phyloP scores from a whole-genome alignment of 257 asterid genomes.

The Catharanthus roseus region DNA sequence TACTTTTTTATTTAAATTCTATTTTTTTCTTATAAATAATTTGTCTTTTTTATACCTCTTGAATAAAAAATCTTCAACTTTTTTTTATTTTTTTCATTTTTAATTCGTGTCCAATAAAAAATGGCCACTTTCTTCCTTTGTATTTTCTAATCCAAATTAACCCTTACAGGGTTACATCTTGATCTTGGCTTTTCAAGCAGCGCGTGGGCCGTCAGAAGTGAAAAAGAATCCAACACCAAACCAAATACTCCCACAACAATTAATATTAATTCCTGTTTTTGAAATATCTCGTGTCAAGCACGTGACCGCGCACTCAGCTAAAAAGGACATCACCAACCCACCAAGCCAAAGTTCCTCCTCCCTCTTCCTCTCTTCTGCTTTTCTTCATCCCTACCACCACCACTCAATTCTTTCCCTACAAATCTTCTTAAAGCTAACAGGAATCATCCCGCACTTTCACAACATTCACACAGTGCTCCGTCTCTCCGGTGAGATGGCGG shows the following conservation, averaged over 20 bases:
- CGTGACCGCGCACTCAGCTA: constrained; percentile 22
- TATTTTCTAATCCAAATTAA: no score
- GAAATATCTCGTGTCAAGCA: constrained; percentile 6
- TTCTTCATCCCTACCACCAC: constrained; percentile 10
- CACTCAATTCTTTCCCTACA: not conserved
- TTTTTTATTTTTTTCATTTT: no score
- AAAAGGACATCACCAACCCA: not conserved
- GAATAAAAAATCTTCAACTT: no score
- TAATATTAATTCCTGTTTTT: not conserved
- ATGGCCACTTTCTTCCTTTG: no score
- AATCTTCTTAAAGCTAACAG: no score
- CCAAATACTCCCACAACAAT: not conserved
- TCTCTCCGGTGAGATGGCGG: constrained; percentile 26
- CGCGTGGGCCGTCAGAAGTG: not conserved
- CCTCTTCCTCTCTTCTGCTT: not conserved
- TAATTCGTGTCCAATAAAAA: no score
- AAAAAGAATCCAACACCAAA: constrained; percentile 1
- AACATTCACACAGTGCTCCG: not conserved
- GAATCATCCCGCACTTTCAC: not conserved
- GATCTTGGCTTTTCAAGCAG: not conserved
- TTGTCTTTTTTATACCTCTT: no score
- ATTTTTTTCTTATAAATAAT: no score
- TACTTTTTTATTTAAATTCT: no score
- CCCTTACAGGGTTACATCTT: no score
- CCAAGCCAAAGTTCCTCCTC: not conserved